Evolutionary conservation across 345 rosid genomes (phyloP).

Genomic region (Theobroma cacao): DNA sequence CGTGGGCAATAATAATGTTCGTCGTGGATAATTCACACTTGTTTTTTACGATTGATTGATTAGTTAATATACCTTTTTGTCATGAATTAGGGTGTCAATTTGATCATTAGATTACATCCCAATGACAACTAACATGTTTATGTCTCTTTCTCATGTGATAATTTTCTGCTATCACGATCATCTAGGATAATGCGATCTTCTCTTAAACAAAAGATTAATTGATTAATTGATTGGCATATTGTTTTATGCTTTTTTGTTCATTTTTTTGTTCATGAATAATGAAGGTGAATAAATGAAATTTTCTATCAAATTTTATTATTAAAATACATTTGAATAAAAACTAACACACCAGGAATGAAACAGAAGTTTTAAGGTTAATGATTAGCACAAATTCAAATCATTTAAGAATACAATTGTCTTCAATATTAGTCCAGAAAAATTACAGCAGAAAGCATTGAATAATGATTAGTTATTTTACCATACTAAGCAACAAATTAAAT

Average conservation of each 20-base stretch:
- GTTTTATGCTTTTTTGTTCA: background rate
- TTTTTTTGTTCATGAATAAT: background rate
- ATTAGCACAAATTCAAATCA: background rate
- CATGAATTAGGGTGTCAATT: too few relatives aligned
- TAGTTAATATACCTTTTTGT: too few relatives aligned
- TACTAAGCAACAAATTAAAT: conserved; percentile 7
- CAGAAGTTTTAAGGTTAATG: background rate
- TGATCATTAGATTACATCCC: background rate
- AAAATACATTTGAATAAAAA: background rate
- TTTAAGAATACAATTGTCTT: background rate
- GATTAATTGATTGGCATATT: background rate
- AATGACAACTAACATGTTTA: background rate
- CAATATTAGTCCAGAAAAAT: background rate
- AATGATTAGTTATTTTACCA: conserved; percentile 4
- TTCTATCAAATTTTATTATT: too few relatives aligned
- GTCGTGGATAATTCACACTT: background rate
- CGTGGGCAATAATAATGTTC: background rate
- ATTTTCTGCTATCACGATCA: background rate
- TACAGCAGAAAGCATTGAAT: conserved; percentile 11
- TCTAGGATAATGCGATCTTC: background rate
- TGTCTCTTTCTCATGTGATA: background rate
- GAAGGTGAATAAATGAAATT: background rate
- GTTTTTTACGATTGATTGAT: too few relatives aligned
- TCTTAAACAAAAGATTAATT: background rate
- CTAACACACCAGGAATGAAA: background rate